Evolutionary conservation across 345 rosid species (phyloP), one percentile per base, ranked within the genome.

Genomic region (Lepidium didymum): DNA sequence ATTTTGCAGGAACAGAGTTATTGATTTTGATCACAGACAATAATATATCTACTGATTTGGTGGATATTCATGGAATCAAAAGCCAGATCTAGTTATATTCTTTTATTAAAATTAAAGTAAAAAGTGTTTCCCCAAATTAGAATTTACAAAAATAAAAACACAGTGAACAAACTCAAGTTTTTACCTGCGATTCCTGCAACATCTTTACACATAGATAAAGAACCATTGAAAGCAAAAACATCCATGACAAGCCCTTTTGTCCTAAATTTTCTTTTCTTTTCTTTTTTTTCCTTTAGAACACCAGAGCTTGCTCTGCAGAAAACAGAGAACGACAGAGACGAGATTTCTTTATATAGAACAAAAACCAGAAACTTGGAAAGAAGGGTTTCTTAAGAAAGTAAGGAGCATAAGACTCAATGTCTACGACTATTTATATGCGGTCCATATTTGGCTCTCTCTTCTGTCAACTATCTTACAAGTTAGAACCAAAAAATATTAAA

Each of bases 151-250:
- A 27, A 27, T n/a, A 10, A 43, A 51, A 46, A 70, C 3, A 4
- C 10, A 27, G 29, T 18, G 31, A 49, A 38, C 15, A 67, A 65
- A 14, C n/a, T 45, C 2, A 67, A 49, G 8, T 7, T 3, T 16
- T 16, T 70, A 80, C 83, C 83, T 37, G 83, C 91, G 56, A 87
- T 70, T 78, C 97, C 97, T 54, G 93, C 96, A 52, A 82, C 85
- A 85, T 82, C 87, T 56, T 73, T 80, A 59, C 75, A 79, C 69
- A 70, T 34, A 29, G 74, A 45, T 42, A 61, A 40, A 75, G 73
- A 42, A 56, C 63, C 52, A 62, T 21, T 13, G 12, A 62, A 35
- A 60, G 62, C 33, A 41, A 66, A 69, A 4, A 68, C 36, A 81
- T 79, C 51, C 96, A 89, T 87, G 56, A 78, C 62, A 66, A 67